A percentile compares a stretch with the other conserved stretches of the same genome.
phyloP scores from a whole-genome alignment of 352 stramenopile species.

The Plasmopara muralis region DNA sequence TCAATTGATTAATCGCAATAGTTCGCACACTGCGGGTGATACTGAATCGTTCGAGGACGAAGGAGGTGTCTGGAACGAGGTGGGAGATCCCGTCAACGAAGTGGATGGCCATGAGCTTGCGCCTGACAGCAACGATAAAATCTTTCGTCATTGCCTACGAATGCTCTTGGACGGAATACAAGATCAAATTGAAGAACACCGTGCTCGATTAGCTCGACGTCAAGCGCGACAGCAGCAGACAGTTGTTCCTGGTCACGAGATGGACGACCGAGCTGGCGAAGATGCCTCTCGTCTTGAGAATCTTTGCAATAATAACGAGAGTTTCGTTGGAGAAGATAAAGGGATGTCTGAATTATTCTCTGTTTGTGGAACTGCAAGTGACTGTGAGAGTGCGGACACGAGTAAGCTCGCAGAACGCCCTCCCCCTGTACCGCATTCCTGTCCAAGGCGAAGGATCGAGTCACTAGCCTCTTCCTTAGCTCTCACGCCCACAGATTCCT shows the following conservation, averaged over 20 bases:
- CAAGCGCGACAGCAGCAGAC: slow-evolving; percentile 23
- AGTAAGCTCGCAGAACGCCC: slow-evolving; percentile 16
- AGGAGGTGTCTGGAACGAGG: slow-evolving; percentile 8
- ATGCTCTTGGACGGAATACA: slow-evolving; percentile 75
- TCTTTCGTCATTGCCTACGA: slow-evolving; percentile 55
- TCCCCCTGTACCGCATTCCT: slow-evolving; percentile 20
- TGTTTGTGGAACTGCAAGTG: slow-evolving; percentile 5
- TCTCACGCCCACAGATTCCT: slow-evolving; percentile 26
- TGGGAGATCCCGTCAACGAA: slow-evolving; percentile 8
- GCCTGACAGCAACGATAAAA: slow-evolving; percentile 50
- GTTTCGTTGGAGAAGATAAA: slow-evolving; percentile 15
- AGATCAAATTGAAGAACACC: slow-evolving; percentile 78
- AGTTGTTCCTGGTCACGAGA: slow-evolving; percentile 24
- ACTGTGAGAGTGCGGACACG: slow-evolving; percentile 20
- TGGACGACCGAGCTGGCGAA: slow-evolving; percentile 9
- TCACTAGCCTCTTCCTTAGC: slow-evolving; percentile 19
- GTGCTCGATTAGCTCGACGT: slow-evolving; percentile 37
- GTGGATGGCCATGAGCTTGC: slow-evolving; percentile 20
- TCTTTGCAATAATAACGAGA: slow-evolving; percentile 15
- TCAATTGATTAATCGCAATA: slow-evolving; percentile 14
- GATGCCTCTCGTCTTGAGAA: slow-evolving; percentile 14
- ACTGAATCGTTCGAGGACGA: slow-evolving; percentile 20
- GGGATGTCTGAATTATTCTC: slow-evolving; percentile 5
- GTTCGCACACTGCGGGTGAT: slow-evolving; percentile 21
- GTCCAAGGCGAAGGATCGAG: slow-evolving; percentile 16